phyloP scores from a whole-genome alignment of 371 early-diverging fungal species.

The Mucor plumbeus region DNA sequence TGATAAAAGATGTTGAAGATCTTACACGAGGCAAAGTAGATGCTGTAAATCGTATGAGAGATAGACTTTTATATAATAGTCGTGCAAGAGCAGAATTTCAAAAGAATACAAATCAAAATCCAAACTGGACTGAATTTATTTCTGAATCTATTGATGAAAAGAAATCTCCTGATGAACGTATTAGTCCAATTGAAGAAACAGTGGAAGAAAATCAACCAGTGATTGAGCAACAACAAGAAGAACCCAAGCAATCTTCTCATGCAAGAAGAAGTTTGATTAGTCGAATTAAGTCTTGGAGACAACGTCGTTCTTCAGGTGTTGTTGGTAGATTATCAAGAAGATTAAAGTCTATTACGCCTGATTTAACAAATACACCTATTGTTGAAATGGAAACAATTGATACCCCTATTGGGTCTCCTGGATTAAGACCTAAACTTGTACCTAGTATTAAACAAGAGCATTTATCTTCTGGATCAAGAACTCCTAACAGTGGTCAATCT shows the following conservation, averaged over 20 bases:
- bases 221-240: neutral
- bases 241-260: slow-evolving; percentile 1
- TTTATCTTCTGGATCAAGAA: slow-evolving; percentile 21
- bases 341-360: slow-evolving; percentile 28
- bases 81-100: slow-evolving; percentile 48
- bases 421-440: slow-evolving; percentile 25
- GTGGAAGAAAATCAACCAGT: slow-evolving; percentile 1
- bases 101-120: slow-evolving; percentile 36
- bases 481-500: slow-evolving; percentile 19
- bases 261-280: slow-evolving; percentile 32
- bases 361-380: slow-evolving; percentile 34
- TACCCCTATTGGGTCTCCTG: slow-evolving; percentile 42
- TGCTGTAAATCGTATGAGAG: slow-evolving; percentile 56
- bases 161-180: slow-evolving; percentile 1
- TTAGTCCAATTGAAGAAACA: slow-evolving; percentile 4
- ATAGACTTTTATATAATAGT: slow-evolving; percentile 48
- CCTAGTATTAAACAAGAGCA: slow-evolving; percentile 11
- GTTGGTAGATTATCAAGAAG: slow-evolving; percentile 23
- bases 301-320: slow-evolving; percentile 21
- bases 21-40: slow-evolving; percentile 46
- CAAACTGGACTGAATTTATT: slow-evolving; percentile 52
- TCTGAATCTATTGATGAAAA: slow-evolving; percentile 11
- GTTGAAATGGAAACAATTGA: slow-evolving; percentile 51
- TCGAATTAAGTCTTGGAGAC: slow-evolving; percentile 36
- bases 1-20: slow-evolving; percentile 45